Conservation (phyloP, 352 stramenopile genomes). For the Phytopythium aichiense region DNA sequence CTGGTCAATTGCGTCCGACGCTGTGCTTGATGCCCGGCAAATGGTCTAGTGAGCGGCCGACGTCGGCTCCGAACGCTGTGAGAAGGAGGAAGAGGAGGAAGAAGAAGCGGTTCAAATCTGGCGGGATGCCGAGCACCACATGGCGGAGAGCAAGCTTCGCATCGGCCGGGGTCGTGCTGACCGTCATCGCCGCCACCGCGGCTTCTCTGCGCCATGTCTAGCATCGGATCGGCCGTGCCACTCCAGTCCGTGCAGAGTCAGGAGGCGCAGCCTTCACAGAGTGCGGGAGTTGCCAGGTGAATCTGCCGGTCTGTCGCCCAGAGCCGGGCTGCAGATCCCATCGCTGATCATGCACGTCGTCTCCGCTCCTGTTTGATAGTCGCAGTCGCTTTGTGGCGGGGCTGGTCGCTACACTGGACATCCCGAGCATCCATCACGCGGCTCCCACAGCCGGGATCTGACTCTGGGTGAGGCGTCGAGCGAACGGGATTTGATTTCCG, state of each 20-base stretch:
- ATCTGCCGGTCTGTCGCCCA: background rate
- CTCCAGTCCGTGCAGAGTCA: background rate
- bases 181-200: background rate
- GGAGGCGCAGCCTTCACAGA: background rate
- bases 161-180: background rate
- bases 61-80: too few relatives aligned
- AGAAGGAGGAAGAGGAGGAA: background rate
- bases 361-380: background rate
- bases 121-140: background rate
- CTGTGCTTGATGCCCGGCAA: background rate
- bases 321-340: constrained; percentile 3
- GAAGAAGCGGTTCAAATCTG: constrained; percentile 1
- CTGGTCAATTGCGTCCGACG: background rate
- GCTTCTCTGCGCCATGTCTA: background rate
- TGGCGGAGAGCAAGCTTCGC: background rate
- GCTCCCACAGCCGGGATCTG: background rate
- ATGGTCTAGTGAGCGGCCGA: constrained; percentile 1
- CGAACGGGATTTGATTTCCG: background rate
- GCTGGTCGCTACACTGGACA: background rate
- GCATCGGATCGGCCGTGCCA: background rate
- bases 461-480: background rate
- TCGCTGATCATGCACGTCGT: background rate
- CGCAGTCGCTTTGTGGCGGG: background rate
- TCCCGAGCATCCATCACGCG: background rate
- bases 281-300: background rate